phyloP scores from a whole-genome alignment of 495 filamentous ascomycete species.

The Penicillium psychrofluorescens region DNA sequence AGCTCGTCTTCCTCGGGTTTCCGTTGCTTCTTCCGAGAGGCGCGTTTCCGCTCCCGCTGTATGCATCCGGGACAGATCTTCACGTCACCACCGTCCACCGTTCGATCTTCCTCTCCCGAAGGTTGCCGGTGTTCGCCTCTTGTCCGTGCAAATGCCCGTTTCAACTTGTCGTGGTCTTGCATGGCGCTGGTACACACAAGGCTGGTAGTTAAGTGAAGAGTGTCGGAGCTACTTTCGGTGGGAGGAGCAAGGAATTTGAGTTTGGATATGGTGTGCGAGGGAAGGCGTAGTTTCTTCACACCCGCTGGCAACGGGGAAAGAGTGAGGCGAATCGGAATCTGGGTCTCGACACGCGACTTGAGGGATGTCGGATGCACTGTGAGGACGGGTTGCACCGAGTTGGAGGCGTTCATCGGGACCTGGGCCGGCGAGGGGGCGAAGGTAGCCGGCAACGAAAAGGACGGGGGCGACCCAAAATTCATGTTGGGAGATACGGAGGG shows the following conservation, averaged over 20 bases:
- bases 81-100: constrained; percentile 76
- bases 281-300: constrained; percentile 74
- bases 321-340: constrained; percentile 75
- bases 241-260: constrained; percentile 72
- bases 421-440: constrained; percentile 29
- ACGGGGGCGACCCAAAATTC: constrained; percentile 24
- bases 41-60: constrained; percentile 77
- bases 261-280: constrained; percentile 83
- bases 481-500: constrained; percentile 22
- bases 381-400: constrained; percentile 30
- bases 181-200: constrained; percentile 94
- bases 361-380: constrained; percentile 57
- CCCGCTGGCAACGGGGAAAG: constrained; percentile 64
- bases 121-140: constrained; percentile 33
- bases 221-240: constrained; percentile 55
- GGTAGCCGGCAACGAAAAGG: constrained; percentile 27
- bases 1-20: constrained; percentile 75
- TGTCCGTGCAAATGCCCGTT: constrained; percentile 63
- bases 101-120: constrained; percentile 53
- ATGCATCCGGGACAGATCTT: constrained; percentile 81
- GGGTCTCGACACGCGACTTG: constrained; percentile 93
- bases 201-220: constrained; percentile 69
- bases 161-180: constrained; percentile 55
- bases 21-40: constrained; percentile 80
- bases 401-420: constrained; percentile 14